Evolutionary conservation across 768 basidiomycete species (phyloP), one percentile per base, ranked within the genome.

Genomic region (Tulasnella sp.): DNA sequence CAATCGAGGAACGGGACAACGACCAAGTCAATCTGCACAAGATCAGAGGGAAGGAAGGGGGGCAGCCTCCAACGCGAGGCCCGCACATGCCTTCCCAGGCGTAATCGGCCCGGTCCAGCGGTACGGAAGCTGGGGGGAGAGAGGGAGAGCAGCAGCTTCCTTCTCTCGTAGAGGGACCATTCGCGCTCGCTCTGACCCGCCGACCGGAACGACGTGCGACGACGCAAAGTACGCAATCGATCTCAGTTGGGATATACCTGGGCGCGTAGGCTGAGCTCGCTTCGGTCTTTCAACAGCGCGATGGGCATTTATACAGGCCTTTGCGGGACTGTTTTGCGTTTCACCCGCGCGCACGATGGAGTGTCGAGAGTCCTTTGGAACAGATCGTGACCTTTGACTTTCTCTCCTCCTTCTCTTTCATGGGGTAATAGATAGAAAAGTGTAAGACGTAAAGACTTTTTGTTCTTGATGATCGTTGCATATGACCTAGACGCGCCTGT

Each of bases 71-170:
- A 54, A 69, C 64, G 64, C 64, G 64, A 69, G 64, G 64, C 64
- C 54, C 64, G 64, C 64, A 69, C 28, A 69, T 69, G 64, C 64
- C 64, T 69, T 69, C 31, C 64, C 64, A 31, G 64, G 64, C 64
- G 64, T 69, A 69, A 69, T 69, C 64, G 64, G 64, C 64, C 64
- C 64, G 64, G 64, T 14, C 12, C 12, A 69, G 34, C 64, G 64
- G 64, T 69, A 69, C 5, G n/a, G 58, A 60, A n/a, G 24, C 11
- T 60, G 24, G 24, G 8, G n/a, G 58, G 58, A 22, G 9, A 24
- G 31, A 8, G n/a, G 20, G 16, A 16, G 46, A 48, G 46, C 6
- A 48, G 16, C 22, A 50, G 16, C 48, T 50, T 50, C 42, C 9
- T 58, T 22, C 54, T 58, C n/a, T 58, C 8, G 14, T 8, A 69